Evolutionary conservation across 2,329 filamentous ascomycete genomes (phyloP), one percentile per base, ranked within the genome.

Genomic region (Curvularia eragrostidis): DNA sequence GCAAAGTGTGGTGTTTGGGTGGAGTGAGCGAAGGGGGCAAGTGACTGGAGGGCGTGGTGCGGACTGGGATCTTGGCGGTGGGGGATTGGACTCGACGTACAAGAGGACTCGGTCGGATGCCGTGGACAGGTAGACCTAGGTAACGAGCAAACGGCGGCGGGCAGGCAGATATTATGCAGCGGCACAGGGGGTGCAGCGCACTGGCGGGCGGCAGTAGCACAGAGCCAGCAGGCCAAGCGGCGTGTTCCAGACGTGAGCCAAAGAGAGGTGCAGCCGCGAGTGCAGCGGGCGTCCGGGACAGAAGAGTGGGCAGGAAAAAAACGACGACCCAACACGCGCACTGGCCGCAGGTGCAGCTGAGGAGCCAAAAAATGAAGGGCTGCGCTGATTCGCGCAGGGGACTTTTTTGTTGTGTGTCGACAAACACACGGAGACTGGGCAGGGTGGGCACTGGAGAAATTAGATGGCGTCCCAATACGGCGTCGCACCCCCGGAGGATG

Each of bases 81-180:
- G 63, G 57, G 50, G 55, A 59, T 32, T 46, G 54, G 58, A 54
- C 49, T 58, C 38, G 58, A 71, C 66, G 47, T 68, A 72, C 15
- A 49, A 53, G 8, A 58, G 55, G 52, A 62, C 57, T 63, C 61
- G 57, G 62, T 62, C 60, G 56, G 61, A 56, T 66, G 68, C 61
- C 71, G 71, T 66, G 67, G 70, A 68, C 64, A 63, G 63, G 66
- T 28, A 66, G 63, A 63, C 69, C 71, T 69, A 67, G 68, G 71
- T 69, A 66, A 66, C 57, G 62, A 66, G 58, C 63, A 61, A 56
- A 54, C 52, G 63, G 59, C 53, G 67, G 69, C 63, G 63, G 63
- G 54, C 52, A 56, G 57, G 53, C 56, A 72, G 67, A 71, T 75
- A 69, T 66, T 75, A 75, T 75, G 72, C 70, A 70, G 70, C 67